Evolutionary conservation across 441 rosid species (phyloP).

Genomic region (Pelargonium citronellum): DNA sequence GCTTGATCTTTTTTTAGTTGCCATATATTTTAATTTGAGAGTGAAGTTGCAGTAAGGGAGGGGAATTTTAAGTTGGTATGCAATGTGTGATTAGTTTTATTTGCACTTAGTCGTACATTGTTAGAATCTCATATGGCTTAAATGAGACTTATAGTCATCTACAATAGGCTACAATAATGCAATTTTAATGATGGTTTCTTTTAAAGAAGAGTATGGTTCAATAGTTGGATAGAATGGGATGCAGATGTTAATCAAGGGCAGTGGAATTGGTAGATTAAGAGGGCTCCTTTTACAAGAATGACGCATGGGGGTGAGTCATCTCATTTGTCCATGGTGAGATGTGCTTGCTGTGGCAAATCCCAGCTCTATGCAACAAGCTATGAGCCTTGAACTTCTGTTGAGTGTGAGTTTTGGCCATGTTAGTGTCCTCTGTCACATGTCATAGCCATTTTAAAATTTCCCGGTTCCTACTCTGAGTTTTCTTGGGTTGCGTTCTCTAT

Average conservation of each 20-base stretch:
- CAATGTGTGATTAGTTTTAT: slow-evolving; percentile 1
- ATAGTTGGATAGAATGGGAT: not conserved
- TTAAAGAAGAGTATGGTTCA: not conserved
- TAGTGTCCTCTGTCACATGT: not conserved
- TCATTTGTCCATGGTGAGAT: not conserved
- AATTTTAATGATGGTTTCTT: no score
- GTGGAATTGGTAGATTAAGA: not conserved
- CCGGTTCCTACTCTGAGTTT: not conserved
- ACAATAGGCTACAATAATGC: no score
- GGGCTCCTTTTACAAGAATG: not conserved
- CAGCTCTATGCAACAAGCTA: not conserved
- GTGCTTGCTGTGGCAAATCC: not conserved
- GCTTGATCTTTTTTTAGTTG: not conserved
- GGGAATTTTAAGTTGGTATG: not conserved
- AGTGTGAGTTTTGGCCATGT: not conserved
- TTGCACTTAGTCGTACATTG: not conserved
- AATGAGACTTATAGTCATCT: not conserved
- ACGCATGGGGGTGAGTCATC: not conserved
- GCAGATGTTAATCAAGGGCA: not conserved
- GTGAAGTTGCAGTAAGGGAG: not conserved
- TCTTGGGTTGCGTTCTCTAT: slow-evolving; percentile 9
- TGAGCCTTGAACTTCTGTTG: not conserved
- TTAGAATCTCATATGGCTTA: not conserved
- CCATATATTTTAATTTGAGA: not conserved
- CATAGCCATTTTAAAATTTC: not conserved